Base-by-base conservation (phyloP, 345 rosid genomes). In the Linum lewisii region DNA sequence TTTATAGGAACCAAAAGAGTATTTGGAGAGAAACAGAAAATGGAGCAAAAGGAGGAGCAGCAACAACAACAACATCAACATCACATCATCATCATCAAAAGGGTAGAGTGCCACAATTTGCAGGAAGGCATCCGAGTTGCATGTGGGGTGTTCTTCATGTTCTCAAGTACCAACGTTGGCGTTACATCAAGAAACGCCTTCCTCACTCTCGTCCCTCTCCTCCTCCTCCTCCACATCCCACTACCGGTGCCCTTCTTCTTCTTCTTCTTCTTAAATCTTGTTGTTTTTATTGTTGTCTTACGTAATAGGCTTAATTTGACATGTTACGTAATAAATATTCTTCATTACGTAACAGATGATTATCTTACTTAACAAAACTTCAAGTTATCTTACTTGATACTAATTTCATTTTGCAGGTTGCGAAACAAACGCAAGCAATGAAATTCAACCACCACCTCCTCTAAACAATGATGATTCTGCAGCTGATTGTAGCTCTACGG, bases 61-160 rank as follows among this genome's bases (percentile, higher is more conserved):
- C 34, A 29, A 8, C 34, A 29, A 8, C 34, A 29, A 8, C 34
- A 29, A 3, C 34, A 1, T 0, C 34, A 29, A 8, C 34, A 29
- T n/a, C n/a, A 29, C 45, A 38, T 2, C 45, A 38, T 5, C 11
- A 38, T 2, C 45, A 38, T 6, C 45, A 38, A 15, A n/a, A n/a
- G n/a, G n/a, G n/a, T n/a, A n/a, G n/a, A n/a, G n/a, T n/a, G n/a
- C 45, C 10, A 38, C 47, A 42, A 42, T 42, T 42, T 16, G 16
- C 47, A 42, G 47, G 47, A 16, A 42, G 47, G 18, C 69, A 61
- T 61, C 82, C 84, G 20, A 80, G 92, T 65, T 81, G 86, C 71
- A 73, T 79, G 75, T 84, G 88, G 95, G 78, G 95, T 29, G 53
- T 88, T 1, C 72, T 88, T 64, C 86, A 84, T 54, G 71, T 76